Evolutionary conservation across 2,329 filamentous ascomycete genomes (phyloP).

Genomic region (Reticulascus tulasneorum): DNA sequence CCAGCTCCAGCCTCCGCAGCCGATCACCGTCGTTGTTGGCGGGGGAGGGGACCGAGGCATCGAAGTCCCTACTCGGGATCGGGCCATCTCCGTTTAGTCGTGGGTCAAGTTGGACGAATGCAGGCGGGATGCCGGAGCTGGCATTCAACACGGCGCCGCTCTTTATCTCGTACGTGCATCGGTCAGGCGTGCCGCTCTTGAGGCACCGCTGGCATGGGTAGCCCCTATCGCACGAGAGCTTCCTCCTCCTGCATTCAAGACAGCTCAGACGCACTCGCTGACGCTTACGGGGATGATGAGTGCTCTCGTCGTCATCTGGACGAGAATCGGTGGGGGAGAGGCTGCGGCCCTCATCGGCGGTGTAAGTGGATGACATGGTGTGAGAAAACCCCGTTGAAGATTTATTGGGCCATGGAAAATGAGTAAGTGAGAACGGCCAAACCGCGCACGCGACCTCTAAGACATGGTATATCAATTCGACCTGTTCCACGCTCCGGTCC

Average conservation of each 20-base stretch:
- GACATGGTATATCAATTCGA: not conserved
- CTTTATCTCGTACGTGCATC: constrained; percentile 57
- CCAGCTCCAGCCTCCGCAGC: constrained; percentile 55
- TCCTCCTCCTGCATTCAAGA: constrained; percentile 56
- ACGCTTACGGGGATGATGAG: constrained; percentile 46
- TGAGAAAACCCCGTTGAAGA: no score
- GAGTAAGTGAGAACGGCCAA: not conserved
- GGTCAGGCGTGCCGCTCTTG: constrained; percentile 57
- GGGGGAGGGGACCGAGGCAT: constrained; percentile 30
- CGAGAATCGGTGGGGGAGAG: constrained; percentile 13
- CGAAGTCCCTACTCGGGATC: constrained; percentile 32
- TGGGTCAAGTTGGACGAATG: constrained; percentile 36
- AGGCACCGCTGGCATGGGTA: constrained; percentile 59
- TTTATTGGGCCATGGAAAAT: not conserved
- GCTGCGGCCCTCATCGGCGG: constrained; percentile 21
- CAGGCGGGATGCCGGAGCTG: constrained; percentile 40
- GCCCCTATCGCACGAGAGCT: constrained; percentile 59
- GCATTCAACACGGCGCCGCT: constrained; percentile 46
- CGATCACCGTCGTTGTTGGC: constrained; percentile 50
- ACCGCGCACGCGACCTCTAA: no score
- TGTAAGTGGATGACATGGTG: constrained; percentile 15
- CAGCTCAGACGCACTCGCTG: constrained; percentile 58
- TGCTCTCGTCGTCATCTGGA: constrained; percentile 18
- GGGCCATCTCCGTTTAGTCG: constrained; percentile 26
- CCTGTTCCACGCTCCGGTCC: not conserved